Evolutionary conservation across 495 filamentous ascomycete species (phyloP).

Genomic region (Penicillium pancosmium): DNA sequence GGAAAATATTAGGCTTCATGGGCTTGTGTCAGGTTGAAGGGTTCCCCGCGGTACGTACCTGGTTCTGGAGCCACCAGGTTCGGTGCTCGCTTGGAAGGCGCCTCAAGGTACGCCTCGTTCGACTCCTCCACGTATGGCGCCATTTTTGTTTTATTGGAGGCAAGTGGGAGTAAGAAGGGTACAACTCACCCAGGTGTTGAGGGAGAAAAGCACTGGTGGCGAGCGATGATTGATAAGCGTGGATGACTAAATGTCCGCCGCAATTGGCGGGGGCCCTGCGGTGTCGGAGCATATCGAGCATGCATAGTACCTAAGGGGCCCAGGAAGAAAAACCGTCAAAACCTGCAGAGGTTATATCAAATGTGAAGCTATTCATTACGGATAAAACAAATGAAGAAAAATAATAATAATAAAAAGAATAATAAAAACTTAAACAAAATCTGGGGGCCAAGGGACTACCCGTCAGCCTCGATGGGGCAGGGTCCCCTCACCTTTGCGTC

Average conservation of each 20-base stretch:
- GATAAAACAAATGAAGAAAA: not conserved
- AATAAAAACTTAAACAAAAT: not conserved
- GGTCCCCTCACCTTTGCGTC: not conserved
- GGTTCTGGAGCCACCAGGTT: slow-evolving; percentile 91
- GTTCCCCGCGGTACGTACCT: slow-evolving; percentile 45
- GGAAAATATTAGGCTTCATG: slow-evolving; percentile 8
- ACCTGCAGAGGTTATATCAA: too few species aligned
- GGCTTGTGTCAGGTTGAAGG: not conserved
- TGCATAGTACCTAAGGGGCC: too few species aligned
- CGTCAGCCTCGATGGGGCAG: not conserved
- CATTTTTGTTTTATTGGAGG: slow-evolving; percentile 43
- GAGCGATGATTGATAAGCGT: slow-evolving; percentile 44
- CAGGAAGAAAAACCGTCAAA: too few species aligned
- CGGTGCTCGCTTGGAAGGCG: slow-evolving; percentile 70
- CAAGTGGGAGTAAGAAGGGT: slow-evolving; percentile 5
- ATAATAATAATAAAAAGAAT: not conserved
- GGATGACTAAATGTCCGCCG: slow-evolving; percentile 42
- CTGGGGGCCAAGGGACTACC: not conserved
- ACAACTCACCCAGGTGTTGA: not conserved
- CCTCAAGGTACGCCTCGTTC: slow-evolving; percentile 60
- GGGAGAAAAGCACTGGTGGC: slow-evolving; percentile 31
- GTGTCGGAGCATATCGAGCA: slow-evolving; percentile 25
- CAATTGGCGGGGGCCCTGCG: slow-evolving; percentile 40
- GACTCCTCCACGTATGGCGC: slow-evolving; percentile 73
- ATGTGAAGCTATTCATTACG: too few species aligned